Evolutionary conservation across 169 alveolate species (phyloP).

Genomic region (Plasmodium relictum): DNA sequence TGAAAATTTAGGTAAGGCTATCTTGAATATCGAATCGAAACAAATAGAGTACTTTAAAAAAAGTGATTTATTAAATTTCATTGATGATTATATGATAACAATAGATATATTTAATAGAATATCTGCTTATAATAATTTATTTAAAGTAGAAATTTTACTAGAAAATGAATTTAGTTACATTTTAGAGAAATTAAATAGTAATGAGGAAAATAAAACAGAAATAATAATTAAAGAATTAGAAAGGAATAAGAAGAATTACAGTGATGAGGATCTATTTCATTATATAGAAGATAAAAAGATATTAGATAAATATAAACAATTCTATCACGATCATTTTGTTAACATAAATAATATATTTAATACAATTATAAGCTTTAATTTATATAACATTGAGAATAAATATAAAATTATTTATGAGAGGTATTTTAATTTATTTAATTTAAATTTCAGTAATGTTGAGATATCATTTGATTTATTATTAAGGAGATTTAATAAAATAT

Average conservation of each 20-base stretch:
- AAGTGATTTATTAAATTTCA: constrained; percentile 16
- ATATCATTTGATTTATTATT: constrained; percentile 28
- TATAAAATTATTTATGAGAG: constrained; percentile 27
- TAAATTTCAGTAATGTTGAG: constrained; percentile 57
- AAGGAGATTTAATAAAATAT: constrained; percentile 19
- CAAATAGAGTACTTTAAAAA: constrained; percentile 23
- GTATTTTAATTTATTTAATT: constrained; percentile 48
- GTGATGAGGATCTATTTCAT: constrained; percentile 22
- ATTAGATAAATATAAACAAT: constrained; percentile 29
- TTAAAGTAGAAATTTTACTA: constrained; percentile 7
- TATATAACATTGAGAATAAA: constrained; percentile 17
- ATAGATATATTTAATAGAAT: constrained; percentile 23
- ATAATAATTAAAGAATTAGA: constrained; percentile 1
- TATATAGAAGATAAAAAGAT: constrained; percentile 10
- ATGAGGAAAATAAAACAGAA: neutral
- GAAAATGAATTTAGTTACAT: neutral
- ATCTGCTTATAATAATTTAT: constrained; percentile 18
- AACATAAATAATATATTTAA: constrained; percentile 46
- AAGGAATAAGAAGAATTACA: constrained; percentile 20
- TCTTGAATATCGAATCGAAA: constrained; percentile 22
- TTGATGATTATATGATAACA: constrained; percentile 35
- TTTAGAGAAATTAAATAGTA: neutral
- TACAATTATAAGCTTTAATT: constrained; percentile 24
- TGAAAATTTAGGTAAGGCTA: constrained; percentile 15
- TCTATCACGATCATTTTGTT: constrained; percentile 45